Percentiles rank a stretch among this genome's conserved stretches.
phyloP scores from a whole-genome alignment of 2,329 filamentous ascomycete species.

The Scleromitrula shiraiana region DNA sequence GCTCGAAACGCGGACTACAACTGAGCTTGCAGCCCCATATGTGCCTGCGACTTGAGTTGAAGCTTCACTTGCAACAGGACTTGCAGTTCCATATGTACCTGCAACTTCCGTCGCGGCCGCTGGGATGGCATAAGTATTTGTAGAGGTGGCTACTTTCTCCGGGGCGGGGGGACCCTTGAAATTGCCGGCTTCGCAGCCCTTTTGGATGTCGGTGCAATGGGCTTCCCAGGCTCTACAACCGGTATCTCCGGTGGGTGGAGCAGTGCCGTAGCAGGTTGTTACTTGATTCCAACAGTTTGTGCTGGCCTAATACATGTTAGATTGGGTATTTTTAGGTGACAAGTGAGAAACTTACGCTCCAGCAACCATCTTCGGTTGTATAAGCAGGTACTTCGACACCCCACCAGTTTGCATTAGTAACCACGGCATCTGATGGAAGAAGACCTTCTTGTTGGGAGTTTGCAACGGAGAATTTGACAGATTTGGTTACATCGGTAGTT shows the following conservation, averaged over 20 bases:
- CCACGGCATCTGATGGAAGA: conserved; percentile 47
- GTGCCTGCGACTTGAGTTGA: too few species aligned
- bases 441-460: conserved; percentile 38
- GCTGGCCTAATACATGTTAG: conserved; percentile 30
- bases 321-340: neutral
- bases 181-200: conserved; percentile 35
- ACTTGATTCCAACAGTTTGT: conserved; percentile 51
- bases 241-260: conserved; percentile 49
- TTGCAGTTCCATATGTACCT: neutral
- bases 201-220: conserved; percentile 48
- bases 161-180: conserved; percentile 38
- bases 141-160: too few species aligned
- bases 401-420: conserved; percentile 68
- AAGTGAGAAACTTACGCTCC: conserved; percentile 34
- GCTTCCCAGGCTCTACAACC: conserved; percentile 55
- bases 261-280: conserved; percentile 48
- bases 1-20: neutral
- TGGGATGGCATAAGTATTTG: too few species aligned
- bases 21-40: neutral
- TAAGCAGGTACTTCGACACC: conserved; percentile 52
- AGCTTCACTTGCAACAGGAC: too few species aligned
- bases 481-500: neutral
- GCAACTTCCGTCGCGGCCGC: too few species aligned
- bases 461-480: conserved; percentile 9
- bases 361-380: conserved; percentile 49